These are phyloP conservation scores for Cystobasidium tubakii DNA, from an alignment of 768 basidiomycete genomes.

Conservation along the genomic window DNA sequence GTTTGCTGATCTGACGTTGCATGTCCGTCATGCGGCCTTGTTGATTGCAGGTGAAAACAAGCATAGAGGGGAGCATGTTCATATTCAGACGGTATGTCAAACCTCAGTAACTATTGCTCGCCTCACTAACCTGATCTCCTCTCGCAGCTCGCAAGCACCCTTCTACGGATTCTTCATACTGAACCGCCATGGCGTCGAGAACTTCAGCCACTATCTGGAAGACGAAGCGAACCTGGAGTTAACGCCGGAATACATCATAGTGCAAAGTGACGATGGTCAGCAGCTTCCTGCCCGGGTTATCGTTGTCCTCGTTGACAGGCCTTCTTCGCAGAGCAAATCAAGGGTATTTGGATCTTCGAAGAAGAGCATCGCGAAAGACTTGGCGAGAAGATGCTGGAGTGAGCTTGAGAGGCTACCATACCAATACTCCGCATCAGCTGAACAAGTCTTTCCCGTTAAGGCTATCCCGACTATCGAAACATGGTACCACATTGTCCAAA, in stretches of 20 bases:
- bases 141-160: conserved; percentile 36
- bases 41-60: conserved; percentile 41
- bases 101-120: not conserved
- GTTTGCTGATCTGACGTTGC: not conserved
- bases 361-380: conserved; percentile 40
- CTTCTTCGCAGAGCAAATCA: conserved; percentile 43
- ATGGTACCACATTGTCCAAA: conserved; percentile 26
- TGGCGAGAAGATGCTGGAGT: conserved; percentile 42
- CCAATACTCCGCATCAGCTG: too few species aligned
- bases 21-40: not conserved
- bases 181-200: conserved; percentile 44
- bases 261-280: conserved; percentile 32
- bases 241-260: conserved; percentile 43
- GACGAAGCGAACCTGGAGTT: conserved; percentile 40
- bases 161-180: conserved; percentile 45
- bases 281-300: conserved; percentile 31
- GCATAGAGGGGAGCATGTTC: conserved; percentile 45
- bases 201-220: conserved; percentile 42
- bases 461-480: conserved; percentile 22
- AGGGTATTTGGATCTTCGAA: conserved; percentile 46
- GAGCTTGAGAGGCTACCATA: conserved; percentile 4
- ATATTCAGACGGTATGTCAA: conserved; percentile 41
- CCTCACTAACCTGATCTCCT: not conserved
- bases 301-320: too few species aligned
- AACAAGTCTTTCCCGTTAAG: too few species aligned